Evolutionary conservation across 495 filamentous ascomycete genomes (phyloP).

Genomic region (Penicillium taxi): DNA sequence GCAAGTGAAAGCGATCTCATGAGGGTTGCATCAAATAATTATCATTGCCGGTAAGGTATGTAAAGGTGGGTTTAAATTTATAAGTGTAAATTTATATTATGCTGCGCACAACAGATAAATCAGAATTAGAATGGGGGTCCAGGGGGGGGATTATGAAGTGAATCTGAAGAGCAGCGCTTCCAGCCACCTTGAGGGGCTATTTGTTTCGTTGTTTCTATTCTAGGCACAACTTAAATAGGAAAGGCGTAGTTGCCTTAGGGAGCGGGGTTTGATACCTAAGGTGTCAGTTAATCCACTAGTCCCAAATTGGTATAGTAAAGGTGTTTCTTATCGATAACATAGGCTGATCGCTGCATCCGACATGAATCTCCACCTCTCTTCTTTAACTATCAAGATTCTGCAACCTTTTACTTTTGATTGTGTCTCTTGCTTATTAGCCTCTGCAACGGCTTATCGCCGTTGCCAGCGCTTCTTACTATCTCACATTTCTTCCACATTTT

Average conservation of each 20-base stretch:
- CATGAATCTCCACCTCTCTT: neutral
- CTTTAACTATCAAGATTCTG: neutral
- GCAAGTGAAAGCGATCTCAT: no score
- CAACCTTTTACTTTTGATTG: neutral
- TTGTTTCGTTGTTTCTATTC: no score
- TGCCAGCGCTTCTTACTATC: no score
- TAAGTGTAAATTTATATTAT: no score
- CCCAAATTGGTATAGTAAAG: neutral
- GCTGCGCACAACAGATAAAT: no score
- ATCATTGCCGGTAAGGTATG: no score
- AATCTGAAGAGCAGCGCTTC: no score
- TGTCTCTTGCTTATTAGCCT: no score
- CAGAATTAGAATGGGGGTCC: neutral
- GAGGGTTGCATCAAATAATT: no score
- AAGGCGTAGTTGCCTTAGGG: slow-evolving; percentile 17
- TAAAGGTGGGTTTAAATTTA: no score
- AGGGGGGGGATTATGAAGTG: neutral
- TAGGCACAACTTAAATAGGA: slow-evolving; percentile 4
- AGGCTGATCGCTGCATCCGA: slow-evolving; percentile 11
- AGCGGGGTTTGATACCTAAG: slow-evolving; percentile 19
- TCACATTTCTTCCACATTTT: neutral
- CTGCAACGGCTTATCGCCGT: no score
- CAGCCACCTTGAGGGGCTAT: no score
- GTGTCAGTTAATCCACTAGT: neutral
- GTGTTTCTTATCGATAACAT: slow-evolving; percentile 20